Evolutionary conservation across 331 rosid genomes (phyloP).

Genomic region (Dryas integrifolia): DNA sequence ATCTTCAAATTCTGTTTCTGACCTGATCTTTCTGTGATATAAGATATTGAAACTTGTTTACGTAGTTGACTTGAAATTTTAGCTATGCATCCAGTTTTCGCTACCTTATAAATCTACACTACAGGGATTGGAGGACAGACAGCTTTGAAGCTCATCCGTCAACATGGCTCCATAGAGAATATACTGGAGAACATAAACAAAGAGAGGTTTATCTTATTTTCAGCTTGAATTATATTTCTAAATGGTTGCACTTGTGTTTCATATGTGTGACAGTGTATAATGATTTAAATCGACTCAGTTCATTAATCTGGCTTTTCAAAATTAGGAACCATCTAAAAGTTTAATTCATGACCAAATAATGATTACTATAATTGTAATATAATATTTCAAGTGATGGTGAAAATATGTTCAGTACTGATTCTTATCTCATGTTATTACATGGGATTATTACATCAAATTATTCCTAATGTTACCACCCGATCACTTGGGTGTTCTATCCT

Average conservation of each 20-base stretch:
- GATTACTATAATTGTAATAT: background rate
- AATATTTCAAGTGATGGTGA: background rate
- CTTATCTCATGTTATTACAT: background rate
- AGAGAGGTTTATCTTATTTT: slow-evolving; percentile 43
- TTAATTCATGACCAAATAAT: background rate
- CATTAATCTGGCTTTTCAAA: background rate
- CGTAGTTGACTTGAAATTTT: slow-evolving; percentile 12
- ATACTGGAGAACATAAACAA: slow-evolving; percentile 72
- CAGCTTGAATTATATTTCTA: background rate
- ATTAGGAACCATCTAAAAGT: background rate
- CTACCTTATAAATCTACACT: slow-evolving; percentile 24
- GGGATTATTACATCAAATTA: background rate
- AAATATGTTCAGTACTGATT: background rate
- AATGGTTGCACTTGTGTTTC: background rate
- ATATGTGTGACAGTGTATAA: background rate
- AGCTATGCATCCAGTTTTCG: slow-evolving; percentile 20
- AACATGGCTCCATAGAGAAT: slow-evolving; percentile 85
- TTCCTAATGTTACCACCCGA: background rate
- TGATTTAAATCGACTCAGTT: background rate
- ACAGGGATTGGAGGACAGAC: slow-evolving; percentile 93
- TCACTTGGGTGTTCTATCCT: background rate
- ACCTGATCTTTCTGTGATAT: background rate
- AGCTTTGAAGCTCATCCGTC: slow-evolving; percentile 90
- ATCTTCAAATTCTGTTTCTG: slow-evolving; percentile 1
- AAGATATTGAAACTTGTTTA: background rate